Conservation (phyloP, 2,329 filamentous ascomycete species). For the Gnomoniopsis sp. region DNA sequence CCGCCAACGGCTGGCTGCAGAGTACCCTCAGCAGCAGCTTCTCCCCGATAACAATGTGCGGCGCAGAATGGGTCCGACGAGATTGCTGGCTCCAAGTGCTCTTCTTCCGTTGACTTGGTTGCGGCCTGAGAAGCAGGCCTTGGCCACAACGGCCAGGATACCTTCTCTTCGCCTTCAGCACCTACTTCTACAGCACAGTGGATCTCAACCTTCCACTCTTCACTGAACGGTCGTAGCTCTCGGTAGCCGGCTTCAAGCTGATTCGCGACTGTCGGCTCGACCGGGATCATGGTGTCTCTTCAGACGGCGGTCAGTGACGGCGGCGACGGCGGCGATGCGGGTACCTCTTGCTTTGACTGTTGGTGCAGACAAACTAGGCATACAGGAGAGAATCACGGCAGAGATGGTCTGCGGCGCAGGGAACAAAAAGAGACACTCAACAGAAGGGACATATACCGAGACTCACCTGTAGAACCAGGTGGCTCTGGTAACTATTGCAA, state of each 20-base stretch:
- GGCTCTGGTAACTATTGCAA: constrained; percentile 75
- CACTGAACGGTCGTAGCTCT: constrained; percentile 81
- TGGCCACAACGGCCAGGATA: constrained; percentile 80
- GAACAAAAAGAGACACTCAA: background rate
- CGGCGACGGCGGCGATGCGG: too few species aligned
- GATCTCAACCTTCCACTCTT: constrained; percentile 90
- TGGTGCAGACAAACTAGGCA: too few species aligned
- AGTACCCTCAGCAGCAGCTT: constrained; percentile 54
- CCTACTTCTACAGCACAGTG: constrained; percentile 88
- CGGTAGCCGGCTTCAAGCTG: constrained; percentile 88
- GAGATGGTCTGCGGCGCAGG: too few species aligned
- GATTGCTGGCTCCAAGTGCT: constrained; percentile 38
- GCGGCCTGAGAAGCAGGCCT: constrained; percentile 37
- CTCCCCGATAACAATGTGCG: constrained; percentile 55
- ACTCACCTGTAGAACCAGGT: constrained; percentile 89
- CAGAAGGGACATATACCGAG: background rate
- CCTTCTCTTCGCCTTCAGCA: constrained; percentile 84
- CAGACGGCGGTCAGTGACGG: background rate
- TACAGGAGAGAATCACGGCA: too few species aligned
- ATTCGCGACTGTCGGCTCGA: constrained; percentile 83
- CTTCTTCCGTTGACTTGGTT: constrained; percentile 4
- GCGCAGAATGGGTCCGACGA: constrained; percentile 58
- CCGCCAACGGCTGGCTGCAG: constrained; percentile 36
- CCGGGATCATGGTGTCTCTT: constrained; percentile 82
- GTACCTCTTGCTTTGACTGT: too few species aligned